Evolutionary conservation across 352 stramenopile species (phyloP).

Genomic region (Pythium monospermum): DNA sequence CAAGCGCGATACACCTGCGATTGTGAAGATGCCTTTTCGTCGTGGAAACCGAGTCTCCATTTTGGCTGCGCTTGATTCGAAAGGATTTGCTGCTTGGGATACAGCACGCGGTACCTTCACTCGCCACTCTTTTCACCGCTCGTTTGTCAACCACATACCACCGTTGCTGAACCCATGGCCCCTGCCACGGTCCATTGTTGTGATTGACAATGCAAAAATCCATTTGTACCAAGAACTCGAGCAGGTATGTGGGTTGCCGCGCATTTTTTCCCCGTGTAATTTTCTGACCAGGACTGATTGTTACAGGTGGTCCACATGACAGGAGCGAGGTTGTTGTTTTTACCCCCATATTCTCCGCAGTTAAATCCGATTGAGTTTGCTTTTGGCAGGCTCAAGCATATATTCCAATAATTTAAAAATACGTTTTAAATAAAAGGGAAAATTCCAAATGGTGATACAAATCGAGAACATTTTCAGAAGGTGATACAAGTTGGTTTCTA

Average conservation of each 20-base stretch:
- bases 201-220: slow-evolving; percentile 31
- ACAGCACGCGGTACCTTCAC: slow-evolving; percentile 20
- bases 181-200: slow-evolving; percentile 22
- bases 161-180: slow-evolving; percentile 25
- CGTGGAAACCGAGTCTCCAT: slow-evolving; percentile 4
- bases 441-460: no score
- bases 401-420: no score
- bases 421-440: no score
- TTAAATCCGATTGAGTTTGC: slow-evolving; percentile 19
- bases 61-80: no score
- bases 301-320: slow-evolving; percentile 2
- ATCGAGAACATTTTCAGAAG: no score
- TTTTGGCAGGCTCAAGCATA: slow-evolving; percentile 14
- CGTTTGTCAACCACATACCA: background rate
- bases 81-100: slow-evolving; percentile 17
- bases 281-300: no score
- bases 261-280: no score
- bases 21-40: background rate
- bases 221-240: slow-evolving; percentile 24
- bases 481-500: no score
- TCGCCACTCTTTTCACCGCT: slow-evolving; percentile 10
- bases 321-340: slow-evolving; percentile 7
- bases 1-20: background rate
- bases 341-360: slow-evolving; percentile 16
- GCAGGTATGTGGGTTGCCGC: background rate